A percentile compares a stretch with the other conserved stretches of the same genome.
Conservation (phyloP, 2,329 filamentous ascomycete genomes). For the Hypoxylon sp. region DNA sequence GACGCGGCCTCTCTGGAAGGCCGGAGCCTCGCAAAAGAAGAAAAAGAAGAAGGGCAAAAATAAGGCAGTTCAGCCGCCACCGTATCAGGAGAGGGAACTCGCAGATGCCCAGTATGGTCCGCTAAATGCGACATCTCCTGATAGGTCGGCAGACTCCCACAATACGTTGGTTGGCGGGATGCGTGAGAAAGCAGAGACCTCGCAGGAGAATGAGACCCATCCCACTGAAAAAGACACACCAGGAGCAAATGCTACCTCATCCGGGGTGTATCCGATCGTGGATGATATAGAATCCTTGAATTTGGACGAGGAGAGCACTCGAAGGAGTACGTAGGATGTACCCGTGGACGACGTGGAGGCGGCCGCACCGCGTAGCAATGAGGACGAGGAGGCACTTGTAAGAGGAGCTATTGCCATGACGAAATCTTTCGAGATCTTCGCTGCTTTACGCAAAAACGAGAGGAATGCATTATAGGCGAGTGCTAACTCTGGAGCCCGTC, state of each 20-base stretch:
- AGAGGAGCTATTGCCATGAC: not conserved
- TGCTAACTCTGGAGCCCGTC: not conserved
- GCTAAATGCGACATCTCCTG: not conserved
- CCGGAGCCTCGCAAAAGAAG: not conserved
- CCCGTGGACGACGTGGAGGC: not conserved
- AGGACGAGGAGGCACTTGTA: not conserved
- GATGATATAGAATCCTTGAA: not conserved
- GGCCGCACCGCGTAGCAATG: not conserved
- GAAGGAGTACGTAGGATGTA: not conserved
- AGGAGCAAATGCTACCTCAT: not conserved
- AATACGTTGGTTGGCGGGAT: not conserved
- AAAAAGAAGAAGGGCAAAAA: not conserved
- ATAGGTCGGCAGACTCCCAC: not conserved
- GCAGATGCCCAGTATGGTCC: too few relatives aligned
- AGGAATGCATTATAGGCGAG: not conserved
- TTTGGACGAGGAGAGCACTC: not conserved
- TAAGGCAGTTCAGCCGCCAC: not conserved
- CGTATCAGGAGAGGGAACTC: not conserved
- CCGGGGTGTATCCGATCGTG: not conserved
- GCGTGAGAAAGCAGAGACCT: not conserved
- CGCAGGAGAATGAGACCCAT: not conserved
- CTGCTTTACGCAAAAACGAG: not conserved
- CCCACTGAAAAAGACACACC: not conserved
- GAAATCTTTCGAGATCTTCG: not conserved
- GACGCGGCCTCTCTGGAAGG: slow-evolving; percentile 1